Conservation (phyloP, 352 stramenopile genomes). For the Phytophthora sansomeana region DNA sequence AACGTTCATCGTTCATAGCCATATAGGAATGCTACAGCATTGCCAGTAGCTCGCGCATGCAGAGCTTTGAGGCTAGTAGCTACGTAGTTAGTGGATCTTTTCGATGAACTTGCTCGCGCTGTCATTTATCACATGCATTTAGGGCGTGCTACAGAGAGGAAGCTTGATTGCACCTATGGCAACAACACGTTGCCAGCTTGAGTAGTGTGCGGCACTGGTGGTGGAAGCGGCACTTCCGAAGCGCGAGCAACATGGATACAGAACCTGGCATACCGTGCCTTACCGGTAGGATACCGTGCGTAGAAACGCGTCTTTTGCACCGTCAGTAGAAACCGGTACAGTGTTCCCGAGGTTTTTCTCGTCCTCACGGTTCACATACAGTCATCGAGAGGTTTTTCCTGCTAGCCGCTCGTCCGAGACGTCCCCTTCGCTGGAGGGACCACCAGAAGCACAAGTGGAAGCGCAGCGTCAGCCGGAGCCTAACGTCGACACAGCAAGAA, state of each 20-base stretch:
- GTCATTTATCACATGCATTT: too few relatives aligned
- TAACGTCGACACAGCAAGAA: conserved; percentile 26
- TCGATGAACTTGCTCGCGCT: too few relatives aligned
- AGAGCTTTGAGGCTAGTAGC: too few relatives aligned
- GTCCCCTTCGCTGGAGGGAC: conserved; percentile 8
- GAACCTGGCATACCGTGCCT: not conserved
- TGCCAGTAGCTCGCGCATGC: too few relatives aligned
- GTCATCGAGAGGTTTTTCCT: conserved; percentile 43
- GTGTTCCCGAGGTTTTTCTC: conserved; percentile 21
- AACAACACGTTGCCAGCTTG: too few relatives aligned
- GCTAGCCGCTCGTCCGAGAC: conserved; percentile 26
- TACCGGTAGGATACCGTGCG: not conserved
- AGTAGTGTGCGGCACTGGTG: too few relatives aligned
- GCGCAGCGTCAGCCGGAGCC: conserved; percentile 20
- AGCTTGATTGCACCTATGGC: too few relatives aligned
- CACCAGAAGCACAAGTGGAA: conserved; percentile 41
- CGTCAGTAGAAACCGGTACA: conserved; percentile 7
- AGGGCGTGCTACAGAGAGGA: too few relatives aligned
- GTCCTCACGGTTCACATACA: conserved; percentile 2
- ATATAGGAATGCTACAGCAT: too few relatives aligned
- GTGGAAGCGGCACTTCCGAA: too few relatives aligned
- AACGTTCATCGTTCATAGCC: too few relatives aligned
- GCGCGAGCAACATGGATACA: not conserved
- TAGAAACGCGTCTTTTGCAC: conserved; percentile 6
- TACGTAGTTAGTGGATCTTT: too few relatives aligned